phyloP scores from a whole-genome alignment of 148 eudicot species.

The Camellia granthamiana region DNA sequence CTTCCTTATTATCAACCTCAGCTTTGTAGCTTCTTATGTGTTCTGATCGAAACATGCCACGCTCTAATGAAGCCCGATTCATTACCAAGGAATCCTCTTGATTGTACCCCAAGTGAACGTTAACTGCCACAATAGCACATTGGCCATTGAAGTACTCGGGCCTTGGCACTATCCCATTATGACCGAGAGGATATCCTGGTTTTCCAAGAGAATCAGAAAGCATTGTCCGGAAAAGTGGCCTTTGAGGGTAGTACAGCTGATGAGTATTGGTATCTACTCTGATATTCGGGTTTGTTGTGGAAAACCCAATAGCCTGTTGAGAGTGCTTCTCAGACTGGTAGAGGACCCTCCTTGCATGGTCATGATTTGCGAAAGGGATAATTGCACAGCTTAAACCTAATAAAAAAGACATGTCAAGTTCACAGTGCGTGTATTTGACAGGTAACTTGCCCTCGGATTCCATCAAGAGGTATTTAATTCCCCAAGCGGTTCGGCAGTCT shows the following conservation, averaged over 20 bases:
- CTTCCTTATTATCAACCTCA: slow-evolving; percentile 72
- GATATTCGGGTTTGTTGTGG: slow-evolving; percentile 71
- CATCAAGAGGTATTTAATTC: slow-evolving; percentile 49
- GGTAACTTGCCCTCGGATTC: slow-evolving; percentile 39
- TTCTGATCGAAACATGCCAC: slow-evolving; percentile 88
- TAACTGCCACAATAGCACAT: slow-evolving; percentile 90
- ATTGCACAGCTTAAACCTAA: slow-evolving; percentile 83
- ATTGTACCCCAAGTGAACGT: slow-evolving; percentile 85
- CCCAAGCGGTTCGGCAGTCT: slow-evolving; percentile 89
- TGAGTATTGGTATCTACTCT: slow-evolving; percentile 76
- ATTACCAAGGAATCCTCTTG: slow-evolving; percentile 93
- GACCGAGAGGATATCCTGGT: slow-evolving; percentile 36
- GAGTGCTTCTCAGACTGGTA: slow-evolving; percentile 89
- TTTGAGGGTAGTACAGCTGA: slow-evolving; percentile 80
- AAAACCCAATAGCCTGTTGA: slow-evolving; percentile 83
- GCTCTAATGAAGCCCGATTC: slow-evolving; percentile 84
- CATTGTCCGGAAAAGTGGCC: slow-evolving; percentile 66
- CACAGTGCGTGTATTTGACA: slow-evolving; percentile 69
- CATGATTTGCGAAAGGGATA: slow-evolving; percentile 84
- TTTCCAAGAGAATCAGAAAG: slow-evolving; percentile 76
- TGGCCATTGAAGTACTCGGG: slow-evolving; percentile 82
- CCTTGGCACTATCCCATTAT: slow-evolving; percentile 43
- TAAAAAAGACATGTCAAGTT: slow-evolving; percentile 77
- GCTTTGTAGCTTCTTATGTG: slow-evolving; percentile 82
- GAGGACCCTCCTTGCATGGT: slow-evolving; percentile 84